Percentiles rank a stretch among this genome's conserved stretches.
phyloP scores from a whole-genome alignment of 345 rosid genomes.

The Anastatica hierochuntica region DNA sequence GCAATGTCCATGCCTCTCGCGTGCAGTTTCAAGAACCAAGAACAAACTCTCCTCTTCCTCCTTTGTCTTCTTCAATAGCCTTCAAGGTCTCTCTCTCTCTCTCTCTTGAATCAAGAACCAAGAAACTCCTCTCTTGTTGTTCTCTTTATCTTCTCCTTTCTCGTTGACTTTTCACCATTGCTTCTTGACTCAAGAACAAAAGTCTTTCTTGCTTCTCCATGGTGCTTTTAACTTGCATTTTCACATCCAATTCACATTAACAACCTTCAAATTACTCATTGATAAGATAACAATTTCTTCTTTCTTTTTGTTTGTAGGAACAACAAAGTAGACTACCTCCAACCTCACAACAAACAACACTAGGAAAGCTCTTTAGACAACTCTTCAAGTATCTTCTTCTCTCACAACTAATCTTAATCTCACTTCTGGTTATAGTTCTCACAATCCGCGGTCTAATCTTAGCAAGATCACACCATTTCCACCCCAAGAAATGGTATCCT shows the following conservation, averaged over 20 bases:
- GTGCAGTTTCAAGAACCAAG: slow-evolving; percentile 27
- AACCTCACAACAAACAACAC: slow-evolving; percentile 20
- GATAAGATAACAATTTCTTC: too few species aligned
- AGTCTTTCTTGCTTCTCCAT: background rate
- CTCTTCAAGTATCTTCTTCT: slow-evolving; percentile 51
- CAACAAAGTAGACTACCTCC: slow-evolving; percentile 29
- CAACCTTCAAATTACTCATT: too few species aligned
- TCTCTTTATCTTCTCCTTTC: slow-evolving; percentile 1
- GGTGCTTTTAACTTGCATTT: background rate
- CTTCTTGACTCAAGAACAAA: background rate
- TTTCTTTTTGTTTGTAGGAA: slow-evolving; percentile 30
- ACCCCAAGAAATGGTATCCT: slow-evolving; percentile 65
- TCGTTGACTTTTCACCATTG: background rate
- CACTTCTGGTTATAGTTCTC: slow-evolving; percentile 44
- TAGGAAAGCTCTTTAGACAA: slow-evolving; percentile 31
- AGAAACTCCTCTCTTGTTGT: slow-evolving; percentile 2
- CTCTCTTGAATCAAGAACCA: background rate
- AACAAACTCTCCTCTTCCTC: slow-evolving; percentile 19
- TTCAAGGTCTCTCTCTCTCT: slow-evolving; percentile 27
- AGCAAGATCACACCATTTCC: slow-evolving; percentile 39
- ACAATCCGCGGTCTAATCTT: slow-evolving; percentile 49
- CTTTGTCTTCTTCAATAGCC: slow-evolving; percentile 24
- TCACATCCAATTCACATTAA: background rate
- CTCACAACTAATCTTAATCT: slow-evolving; percentile 39
- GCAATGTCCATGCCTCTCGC: slow-evolving; percentile 21